phyloP scores from a whole-genome alignment of 1,139 yeast genomes.

The Protomyces arabidopsidicola region DNA sequence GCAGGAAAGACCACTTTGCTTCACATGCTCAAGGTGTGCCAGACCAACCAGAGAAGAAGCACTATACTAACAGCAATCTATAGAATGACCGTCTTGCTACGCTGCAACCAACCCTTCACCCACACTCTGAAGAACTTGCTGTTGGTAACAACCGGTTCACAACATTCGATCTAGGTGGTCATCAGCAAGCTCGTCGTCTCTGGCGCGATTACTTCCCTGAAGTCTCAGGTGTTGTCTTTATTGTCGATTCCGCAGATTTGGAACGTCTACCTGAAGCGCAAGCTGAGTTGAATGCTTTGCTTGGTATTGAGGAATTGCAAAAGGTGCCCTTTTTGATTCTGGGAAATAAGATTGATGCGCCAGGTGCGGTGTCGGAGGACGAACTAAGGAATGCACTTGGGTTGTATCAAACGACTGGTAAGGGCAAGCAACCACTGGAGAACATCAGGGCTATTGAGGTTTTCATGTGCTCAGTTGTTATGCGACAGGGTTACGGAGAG shows the following conservation, averaged over 20 bases:
- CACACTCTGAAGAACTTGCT: slow-evolving; percentile 93
- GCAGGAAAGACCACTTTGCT: slow-evolving; percentile 97
- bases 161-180: slow-evolving; percentile 97
- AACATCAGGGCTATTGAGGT: slow-evolving; percentile 90
- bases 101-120: slow-evolving; percentile 95
- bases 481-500: slow-evolving; percentile 86
- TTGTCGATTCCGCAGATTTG: slow-evolving; percentile 95
- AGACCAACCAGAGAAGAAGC: background rate
- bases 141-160: slow-evolving; percentile 96
- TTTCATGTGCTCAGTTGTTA: slow-evolving; percentile 87
- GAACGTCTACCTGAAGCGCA: slow-evolving; percentile 92
- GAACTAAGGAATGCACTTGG: slow-evolving; percentile 90
- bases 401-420: slow-evolving; percentile 67
- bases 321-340: slow-evolving; percentile 86
- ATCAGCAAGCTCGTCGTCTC: slow-evolving; percentile 95
- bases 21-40: slow-evolving; percentile 74
- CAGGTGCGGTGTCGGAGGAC: slow-evolving; percentile 90
- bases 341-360: slow-evolving; percentile 95
- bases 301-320: slow-evolving; percentile 83
- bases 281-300: slow-evolving; percentile 87
- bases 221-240: slow-evolving; percentile 92
- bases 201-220: slow-evolving; percentile 99
- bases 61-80: background rate
- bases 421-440: slow-evolving; percentile 71
- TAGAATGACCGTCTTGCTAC: slow-evolving; percentile 94